Percentiles rank a stretch among this genome's conserved stretches.
phyloP scores from a whole-genome alignment of 1,284 basidiomycete genomes.

The Chalciporus sp. region DNA sequence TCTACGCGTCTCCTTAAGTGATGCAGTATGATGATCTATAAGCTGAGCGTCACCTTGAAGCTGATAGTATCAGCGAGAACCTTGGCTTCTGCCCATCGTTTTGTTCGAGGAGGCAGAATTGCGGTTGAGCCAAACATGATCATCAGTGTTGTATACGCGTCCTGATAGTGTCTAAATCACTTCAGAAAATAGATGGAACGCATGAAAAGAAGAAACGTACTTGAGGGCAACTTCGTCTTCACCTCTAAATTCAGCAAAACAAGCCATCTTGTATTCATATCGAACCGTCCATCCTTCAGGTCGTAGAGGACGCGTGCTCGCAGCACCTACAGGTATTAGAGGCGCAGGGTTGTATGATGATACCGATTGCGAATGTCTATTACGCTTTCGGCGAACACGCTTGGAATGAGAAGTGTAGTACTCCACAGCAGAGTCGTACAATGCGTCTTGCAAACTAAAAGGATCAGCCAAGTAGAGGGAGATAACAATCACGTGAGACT shows the following conservation, averaged over 20 bases:
- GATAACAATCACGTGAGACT: not conserved
- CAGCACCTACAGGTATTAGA: slow-evolving; percentile 45
- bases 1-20: slow-evolving; percentile 43
- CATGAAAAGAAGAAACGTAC: slow-evolving; percentile 42
- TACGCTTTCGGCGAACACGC: slow-evolving; percentile 87
- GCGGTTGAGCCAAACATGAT: slow-evolving; percentile 81
- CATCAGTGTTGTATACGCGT: slow-evolving; percentile 80
- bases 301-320: slow-evolving; percentile 59
- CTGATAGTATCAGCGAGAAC: slow-evolving; percentile 92
- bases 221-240: slow-evolving; percentile 90
- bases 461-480: slow-evolving; percentile 6
- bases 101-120: slow-evolving; percentile 88
- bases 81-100: slow-evolving; percentile 98
- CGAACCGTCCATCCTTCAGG: slow-evolving; percentile 94
- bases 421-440: slow-evolving; percentile 87
- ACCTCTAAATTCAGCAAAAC: slow-evolving; percentile 91
- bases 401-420: slow-evolving; percentile 94
- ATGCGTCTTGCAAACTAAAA: slow-evolving; percentile 78
- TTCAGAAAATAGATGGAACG: slow-evolving; percentile 4
- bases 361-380: slow-evolving; percentile 62
- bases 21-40: too few species aligned
- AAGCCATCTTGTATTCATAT: slow-evolving; percentile 96
- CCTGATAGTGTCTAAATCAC: slow-evolving; percentile 79
- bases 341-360: slow-evolving; percentile 46
- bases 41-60: slow-evolving; percentile 61